Base-by-base conservation (phyloP, 495 filamentous ascomycete species). In the Aspergillus coremiiformis region DNA sequence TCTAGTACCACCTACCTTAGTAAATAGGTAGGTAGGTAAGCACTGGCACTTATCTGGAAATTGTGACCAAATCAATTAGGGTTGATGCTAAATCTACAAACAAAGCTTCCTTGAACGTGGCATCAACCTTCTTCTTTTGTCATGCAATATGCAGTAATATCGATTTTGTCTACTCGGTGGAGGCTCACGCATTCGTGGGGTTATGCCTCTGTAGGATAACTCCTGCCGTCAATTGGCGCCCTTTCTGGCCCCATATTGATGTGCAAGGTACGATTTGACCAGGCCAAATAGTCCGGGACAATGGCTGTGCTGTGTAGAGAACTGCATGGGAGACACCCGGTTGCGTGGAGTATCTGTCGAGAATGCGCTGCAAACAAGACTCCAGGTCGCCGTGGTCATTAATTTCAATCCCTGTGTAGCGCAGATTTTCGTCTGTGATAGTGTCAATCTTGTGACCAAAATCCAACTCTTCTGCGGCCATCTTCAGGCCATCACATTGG, bases 191-290 rank as follows among this genome's bases (percentile, higher is more conserved):
- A 39, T 50, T 41, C 27, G 44, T 51, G 39, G 22, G 20, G 9
- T 19, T 27, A 21, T 65, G 58, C 22, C 54, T 57, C 41, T 73
- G 67, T 12, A 79, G 24, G 24, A 72, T 57, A 11, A 76, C 44
- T 19, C 61, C 74, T 7, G 69, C 74, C 24, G 62, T 60, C 46
- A 78, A 45, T 52, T 53, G 57, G 29, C 58, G 54, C 8, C 71
- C 75, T 43, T 66, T 56, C 14, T 51, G 45, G 9, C 74, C 75
- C 75, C 74, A 79, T 37, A 77, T 65, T 19, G 66, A 66, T 51
- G 61, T 63, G 55, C 74, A 78, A 17, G 76, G 77, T 19, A 79
- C 55, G 30, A 78, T 52, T 52, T 78, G 76, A 1, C 67, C 66
- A 11, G 57, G 43, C 62, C 63, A 72, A 29, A 51, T 37, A 8